Evolutionary conservation across 257 asterid species (phyloP).

Genomic region (Nicotiana tomentosiformis): DNA sequence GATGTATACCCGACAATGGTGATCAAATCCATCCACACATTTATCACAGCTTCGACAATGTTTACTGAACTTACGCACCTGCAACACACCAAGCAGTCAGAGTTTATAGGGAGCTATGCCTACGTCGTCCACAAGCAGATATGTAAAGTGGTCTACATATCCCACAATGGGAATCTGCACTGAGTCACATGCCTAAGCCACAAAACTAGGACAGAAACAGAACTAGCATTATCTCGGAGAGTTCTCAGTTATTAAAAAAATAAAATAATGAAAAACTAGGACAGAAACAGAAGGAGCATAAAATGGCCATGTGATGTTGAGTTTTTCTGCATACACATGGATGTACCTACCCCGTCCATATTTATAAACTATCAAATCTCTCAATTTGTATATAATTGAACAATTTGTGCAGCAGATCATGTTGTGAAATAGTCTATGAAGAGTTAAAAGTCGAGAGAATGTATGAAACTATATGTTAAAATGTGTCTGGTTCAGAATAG

Average conservation of each 20-base stretch:
- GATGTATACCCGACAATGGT: constrained; percentile 87
- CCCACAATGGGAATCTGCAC: background rate
- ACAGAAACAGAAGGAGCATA: constrained; percentile 2
- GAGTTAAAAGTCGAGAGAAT: background rate
- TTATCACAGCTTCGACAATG: constrained; percentile 99
- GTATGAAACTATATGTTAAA: background rate
- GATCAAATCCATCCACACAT: constrained; percentile 99
- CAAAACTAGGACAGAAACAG: background rate
- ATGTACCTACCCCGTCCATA: background rate
- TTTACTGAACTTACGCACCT: constrained; percentile 96
- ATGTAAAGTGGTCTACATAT: background rate
- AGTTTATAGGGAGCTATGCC: background rate
- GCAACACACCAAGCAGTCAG: constrained; percentile 11
- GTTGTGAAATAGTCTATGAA: background rate
- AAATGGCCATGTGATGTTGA: background rate
- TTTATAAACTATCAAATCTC: constrained; percentile 4
- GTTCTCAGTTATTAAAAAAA: no score
- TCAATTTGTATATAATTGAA: background rate
- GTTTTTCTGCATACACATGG: background rate
- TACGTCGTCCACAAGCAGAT: background rate
- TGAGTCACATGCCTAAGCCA: background rate
- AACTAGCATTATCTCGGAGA: background rate
- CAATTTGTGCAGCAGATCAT: constrained; percentile 3
- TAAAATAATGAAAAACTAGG: background rate
- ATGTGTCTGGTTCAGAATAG: background rate